Conservation (phyloP, 345 rosid genomes). For the Melaleuca alternifolia region DNA sequence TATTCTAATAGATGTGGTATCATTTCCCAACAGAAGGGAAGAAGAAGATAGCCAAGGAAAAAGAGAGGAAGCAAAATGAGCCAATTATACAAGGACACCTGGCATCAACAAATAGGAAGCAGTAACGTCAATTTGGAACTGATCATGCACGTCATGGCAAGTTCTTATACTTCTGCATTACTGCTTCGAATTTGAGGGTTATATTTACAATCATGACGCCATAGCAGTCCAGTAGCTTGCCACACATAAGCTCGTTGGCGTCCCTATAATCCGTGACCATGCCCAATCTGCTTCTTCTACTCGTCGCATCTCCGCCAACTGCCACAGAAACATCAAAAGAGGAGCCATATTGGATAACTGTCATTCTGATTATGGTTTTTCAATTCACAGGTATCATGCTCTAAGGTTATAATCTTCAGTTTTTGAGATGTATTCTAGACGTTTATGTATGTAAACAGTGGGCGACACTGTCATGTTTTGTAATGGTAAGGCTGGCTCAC, state of each 20-base stretch:
- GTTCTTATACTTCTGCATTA: background rate
- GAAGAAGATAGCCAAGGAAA: background rate
- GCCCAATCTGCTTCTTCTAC: slow-evolving; percentile 34
- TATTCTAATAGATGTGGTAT: background rate
- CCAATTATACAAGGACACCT: background rate
- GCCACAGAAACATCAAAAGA: slow-evolving; percentile 10
- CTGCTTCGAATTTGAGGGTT: background rate
- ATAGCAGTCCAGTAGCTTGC: slow-evolving; percentile 28
- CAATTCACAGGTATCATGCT: background rate
- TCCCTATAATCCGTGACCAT: slow-evolving; percentile 45
- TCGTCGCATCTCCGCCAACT: slow-evolving; percentile 47
- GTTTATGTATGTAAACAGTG: background rate
- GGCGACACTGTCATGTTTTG: background rate
- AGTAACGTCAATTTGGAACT: background rate
- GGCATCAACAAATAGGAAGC: background rate
- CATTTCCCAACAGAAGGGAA: background rate
- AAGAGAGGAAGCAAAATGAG: background rate
- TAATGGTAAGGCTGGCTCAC: slow-evolving; percentile 27
- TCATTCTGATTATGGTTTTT: background rate
- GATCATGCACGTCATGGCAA: background rate
- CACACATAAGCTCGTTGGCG: slow-evolving; percentile 42
- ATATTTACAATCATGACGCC: slow-evolving; percentile 20
- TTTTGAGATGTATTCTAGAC: background rate
- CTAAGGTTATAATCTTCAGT: background rate
- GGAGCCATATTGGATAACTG: background rate